Percentiles rank a stretch among this genome's conserved stretches.
Conservation (phyloP, 73 alveolate species). For the Diophrys appendiculata region DNA sequence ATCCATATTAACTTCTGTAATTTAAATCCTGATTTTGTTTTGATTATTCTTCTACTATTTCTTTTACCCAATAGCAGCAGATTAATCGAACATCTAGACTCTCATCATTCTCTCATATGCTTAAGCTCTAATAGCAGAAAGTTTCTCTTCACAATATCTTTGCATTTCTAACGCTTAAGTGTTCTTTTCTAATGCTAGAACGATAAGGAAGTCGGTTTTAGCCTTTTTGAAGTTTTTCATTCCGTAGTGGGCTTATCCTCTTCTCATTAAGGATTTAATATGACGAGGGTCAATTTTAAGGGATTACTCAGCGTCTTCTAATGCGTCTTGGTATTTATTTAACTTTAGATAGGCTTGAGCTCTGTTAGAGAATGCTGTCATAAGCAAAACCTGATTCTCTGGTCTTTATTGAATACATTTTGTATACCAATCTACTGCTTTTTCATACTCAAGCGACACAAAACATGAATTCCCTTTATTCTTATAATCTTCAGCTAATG, state of each 20-base stretch:
- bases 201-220: conserved; percentile 14
- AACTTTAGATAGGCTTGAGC: conserved; percentile 52
- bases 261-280: conserved; percentile 52
- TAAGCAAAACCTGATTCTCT: conserved; percentile 32
- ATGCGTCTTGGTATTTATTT: conserved; percentile 44
- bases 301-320: conserved; percentile 42
- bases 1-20: conserved; percentile 37
- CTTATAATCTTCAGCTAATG: conserved; percentile 29
- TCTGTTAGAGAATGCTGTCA: conserved; percentile 41
- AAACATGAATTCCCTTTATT: conserved; percentile 55
- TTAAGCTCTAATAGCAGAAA: conserved; percentile 24
- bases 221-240: conserved; percentile 51
- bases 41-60: neutral
- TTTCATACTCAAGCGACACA: conserved; percentile 40
- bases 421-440: conserved; percentile 64
- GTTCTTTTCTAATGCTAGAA: conserved; percentile 38
- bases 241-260: conserved; percentile 53
- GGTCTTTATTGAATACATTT: conserved; percentile 42
- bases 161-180: conserved; percentile 25
- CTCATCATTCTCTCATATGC: conserved; percentile 48
- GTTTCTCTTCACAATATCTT: conserved; percentile 29
- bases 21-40: conserved; percentile 8
- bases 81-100: conserved; percentile 10
- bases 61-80: conserved; percentile 13
- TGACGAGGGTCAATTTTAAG: conserved; percentile 49